Percentiles rank a stretch among this genome's conserved stretches.
These are phyloP conservation scores for Saccharum spontaneum DNA, from an alignment of 176 grass and related monocot genomes.

Conservation along the genomic window DNA sequence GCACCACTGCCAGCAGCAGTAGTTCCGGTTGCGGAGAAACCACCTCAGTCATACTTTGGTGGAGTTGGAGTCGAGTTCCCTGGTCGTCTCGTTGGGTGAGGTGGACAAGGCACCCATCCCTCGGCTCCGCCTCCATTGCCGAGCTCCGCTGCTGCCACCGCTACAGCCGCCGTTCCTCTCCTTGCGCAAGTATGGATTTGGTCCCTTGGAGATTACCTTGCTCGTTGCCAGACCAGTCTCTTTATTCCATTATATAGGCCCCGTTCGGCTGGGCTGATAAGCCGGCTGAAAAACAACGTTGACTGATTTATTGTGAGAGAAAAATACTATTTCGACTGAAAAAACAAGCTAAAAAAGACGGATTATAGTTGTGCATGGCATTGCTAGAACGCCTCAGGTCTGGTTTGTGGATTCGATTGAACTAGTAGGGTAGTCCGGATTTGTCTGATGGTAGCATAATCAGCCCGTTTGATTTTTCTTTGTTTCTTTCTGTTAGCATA, in stretches of 20 bases:
- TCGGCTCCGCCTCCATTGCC: neutral
- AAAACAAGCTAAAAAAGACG: no score
- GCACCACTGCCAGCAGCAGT: no score
- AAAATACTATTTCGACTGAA: no score
- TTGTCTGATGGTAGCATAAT: neutral
- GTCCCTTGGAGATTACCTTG: neutral
- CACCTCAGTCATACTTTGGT: no score
- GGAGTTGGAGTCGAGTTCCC: neutral
- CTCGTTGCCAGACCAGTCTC: neutral
- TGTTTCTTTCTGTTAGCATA: no score
- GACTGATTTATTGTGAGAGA: no score
- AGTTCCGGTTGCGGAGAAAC: neutral
- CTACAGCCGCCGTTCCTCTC: neutral
- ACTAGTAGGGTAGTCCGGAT: neutral
- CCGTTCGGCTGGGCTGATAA: no score
- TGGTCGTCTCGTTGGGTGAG: neutral
- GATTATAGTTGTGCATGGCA: neutral
- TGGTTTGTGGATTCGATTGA: neutral
- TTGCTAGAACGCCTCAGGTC: neutral
- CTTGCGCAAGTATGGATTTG: conserved; percentile 5
- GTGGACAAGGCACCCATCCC: neutral
- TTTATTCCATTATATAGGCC: neutral
- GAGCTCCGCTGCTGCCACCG: neutral
- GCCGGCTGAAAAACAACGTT: no score
- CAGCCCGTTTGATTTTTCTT: neutral